Percentiles rank a stretch among this genome's conserved stretches.
Conservation (phyloP, 805 yeast genomes). For the Soucietia sequanensis region DNA sequence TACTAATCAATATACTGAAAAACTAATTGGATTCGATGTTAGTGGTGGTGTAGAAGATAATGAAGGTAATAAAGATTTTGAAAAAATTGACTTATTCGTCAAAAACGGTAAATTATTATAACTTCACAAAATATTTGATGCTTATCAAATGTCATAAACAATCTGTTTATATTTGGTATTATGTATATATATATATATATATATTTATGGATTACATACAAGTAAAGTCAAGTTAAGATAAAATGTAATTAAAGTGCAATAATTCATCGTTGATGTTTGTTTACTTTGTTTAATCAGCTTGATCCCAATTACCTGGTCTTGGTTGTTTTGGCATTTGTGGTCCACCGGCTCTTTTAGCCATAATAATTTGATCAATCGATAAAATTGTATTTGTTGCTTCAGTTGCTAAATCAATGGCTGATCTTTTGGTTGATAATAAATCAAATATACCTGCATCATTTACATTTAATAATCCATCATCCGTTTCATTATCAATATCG, state of each 20-base stretch:
- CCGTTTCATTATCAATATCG: constrained; percentile 63
- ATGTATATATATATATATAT: not conserved
- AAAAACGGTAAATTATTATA: constrained; percentile 41
- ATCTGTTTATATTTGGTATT: not conserved
- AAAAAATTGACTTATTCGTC: constrained; percentile 62
- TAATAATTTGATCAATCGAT: constrained; percentile 94
- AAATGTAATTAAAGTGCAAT: no score
- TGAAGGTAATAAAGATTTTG: constrained; percentile 66
- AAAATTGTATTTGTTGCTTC: constrained; percentile 91
- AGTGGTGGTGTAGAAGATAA: constrained; percentile 89
- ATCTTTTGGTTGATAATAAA: constrained; percentile 72
- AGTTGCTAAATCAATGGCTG: constrained; percentile 90
- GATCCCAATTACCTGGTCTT: constrained; percentile 95
- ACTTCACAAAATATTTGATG: not conserved
- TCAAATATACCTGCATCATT: constrained; percentile 71
- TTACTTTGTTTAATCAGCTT: constrained; percentile 58
- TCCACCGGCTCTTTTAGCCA: constrained; percentile 99
- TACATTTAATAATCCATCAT: constrained; percentile 68
- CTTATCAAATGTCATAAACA: not conserved
- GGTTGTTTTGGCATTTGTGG: constrained; percentile 85
- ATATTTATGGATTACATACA: no score
- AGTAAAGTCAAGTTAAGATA: no score
- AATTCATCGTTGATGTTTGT: no score
- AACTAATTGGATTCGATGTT: constrained; percentile 89
- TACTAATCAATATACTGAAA: constrained; percentile 51